Conservation (phyloP, 2,329 filamentous ascomycete genomes). For the Colletotrichum neosansevieriae region DNA sequence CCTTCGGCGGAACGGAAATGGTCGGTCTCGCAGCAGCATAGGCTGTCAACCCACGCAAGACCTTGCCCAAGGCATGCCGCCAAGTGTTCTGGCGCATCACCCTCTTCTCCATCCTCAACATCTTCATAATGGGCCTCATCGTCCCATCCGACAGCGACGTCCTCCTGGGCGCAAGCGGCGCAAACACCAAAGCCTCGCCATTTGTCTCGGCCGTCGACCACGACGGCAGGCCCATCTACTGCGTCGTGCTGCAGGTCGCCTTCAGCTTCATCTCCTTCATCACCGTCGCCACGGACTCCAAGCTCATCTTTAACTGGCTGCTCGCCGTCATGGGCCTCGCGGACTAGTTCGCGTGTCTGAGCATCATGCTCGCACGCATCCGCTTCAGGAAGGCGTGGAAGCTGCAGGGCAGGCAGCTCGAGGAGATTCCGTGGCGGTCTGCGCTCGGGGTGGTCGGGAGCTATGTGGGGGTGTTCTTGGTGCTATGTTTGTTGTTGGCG, state of each 20-base stretch:
- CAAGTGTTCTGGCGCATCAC: conserved; percentile 85
- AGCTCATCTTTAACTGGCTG: conserved; percentile 64
- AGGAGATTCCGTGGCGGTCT: conserved; percentile 83
- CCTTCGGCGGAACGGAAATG: conserved; percentile 81
- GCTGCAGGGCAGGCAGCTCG: conserved; percentile 72
- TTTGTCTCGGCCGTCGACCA: conserved; percentile 80
- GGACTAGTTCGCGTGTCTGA: conserved; percentile 50
- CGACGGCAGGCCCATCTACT: conserved; percentile 76
- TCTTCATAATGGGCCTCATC: conserved; percentile 80
- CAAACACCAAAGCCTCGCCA: conserved; percentile 61
- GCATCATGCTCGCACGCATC: conserved; percentile 68
- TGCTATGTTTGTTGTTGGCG: conserved; percentile 78
- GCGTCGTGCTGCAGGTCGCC: conserved; percentile 70
- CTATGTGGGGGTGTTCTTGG: conserved; percentile 82
- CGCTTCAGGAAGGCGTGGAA: conserved; percentile 86
- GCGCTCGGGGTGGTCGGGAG: conserved; percentile 84
- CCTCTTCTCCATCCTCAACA: conserved; percentile 81
- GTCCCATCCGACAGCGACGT: conserved; percentile 76
- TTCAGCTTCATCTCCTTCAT: conserved; percentile 78
- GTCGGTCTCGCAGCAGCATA: conserved; percentile 84
- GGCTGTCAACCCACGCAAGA: conserved; percentile 81
- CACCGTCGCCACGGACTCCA: conserved; percentile 63
- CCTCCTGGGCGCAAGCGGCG: conserved; percentile 67
- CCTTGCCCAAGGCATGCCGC: conserved; percentile 81
- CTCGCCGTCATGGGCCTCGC: conserved; percentile 76